Conservation (phyloP, 23 red algal species). For the Gracilariopsis chorda region DNA sequence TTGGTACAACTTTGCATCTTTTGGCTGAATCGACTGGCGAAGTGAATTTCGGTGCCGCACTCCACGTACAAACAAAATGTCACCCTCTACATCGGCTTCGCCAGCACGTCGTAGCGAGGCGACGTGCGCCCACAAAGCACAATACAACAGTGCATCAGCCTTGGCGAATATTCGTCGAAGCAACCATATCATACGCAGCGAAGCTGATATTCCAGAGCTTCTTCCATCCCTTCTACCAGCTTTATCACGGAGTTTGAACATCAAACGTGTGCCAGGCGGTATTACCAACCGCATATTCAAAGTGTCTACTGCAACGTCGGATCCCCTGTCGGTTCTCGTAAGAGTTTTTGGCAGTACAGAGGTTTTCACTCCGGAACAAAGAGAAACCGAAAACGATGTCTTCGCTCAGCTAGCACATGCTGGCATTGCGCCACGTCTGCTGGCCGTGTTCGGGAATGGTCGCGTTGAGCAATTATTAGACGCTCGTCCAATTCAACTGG, state of each 20-base stretch:
- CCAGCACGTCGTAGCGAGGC: no score
- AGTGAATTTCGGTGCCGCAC: no score
- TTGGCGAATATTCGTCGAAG: neutral
- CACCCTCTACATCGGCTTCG: no score
- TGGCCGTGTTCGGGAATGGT: slow-evolving; percentile 53
- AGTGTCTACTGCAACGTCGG: neutral
- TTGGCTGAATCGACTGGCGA: no score
- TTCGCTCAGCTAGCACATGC: slow-evolving; percentile 29
- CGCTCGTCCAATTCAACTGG: slow-evolving; percentile 18
- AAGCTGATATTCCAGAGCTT: neutral
- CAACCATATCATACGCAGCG: neutral
- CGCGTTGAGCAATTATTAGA: slow-evolving; percentile 59
- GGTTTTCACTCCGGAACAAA: slow-evolving; percentile 20
- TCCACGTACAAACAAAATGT: no score
- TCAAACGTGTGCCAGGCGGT: neutral
- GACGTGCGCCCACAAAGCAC: no score
- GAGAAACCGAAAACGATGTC: slow-evolving; percentile 37
- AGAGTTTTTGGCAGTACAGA: slow-evolving; percentile 60
- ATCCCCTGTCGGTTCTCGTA: neutral
- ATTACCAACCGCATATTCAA: neutral
- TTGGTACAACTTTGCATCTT: no score
- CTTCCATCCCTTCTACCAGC: neutral
- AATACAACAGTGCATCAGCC: no score
- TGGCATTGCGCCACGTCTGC: slow-evolving; percentile 37
- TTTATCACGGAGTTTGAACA: neutral